Evolutionary conservation across 495 filamentous ascomycete genomes (phyloP).

Genomic region (Umbilicaria muhlenbergii): DNA sequence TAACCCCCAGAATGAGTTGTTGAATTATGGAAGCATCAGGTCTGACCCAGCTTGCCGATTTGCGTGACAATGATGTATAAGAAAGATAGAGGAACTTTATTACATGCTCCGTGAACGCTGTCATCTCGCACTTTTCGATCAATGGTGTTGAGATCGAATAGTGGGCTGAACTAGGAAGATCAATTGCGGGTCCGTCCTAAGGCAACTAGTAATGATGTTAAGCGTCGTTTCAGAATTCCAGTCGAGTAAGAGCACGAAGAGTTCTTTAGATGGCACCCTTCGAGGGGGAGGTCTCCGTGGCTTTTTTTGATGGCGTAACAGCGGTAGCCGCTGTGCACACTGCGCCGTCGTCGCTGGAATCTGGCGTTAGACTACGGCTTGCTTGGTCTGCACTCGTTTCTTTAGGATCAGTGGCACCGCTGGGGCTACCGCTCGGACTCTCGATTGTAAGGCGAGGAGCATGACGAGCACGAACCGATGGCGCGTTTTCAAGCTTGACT

Average conservation of each 20-base stretch:
- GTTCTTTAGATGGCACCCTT: constrained; percentile 52
- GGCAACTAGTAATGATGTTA: background rate
- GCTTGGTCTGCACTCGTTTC: no score
- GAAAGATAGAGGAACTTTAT: no score
- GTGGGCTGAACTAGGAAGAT: background rate
- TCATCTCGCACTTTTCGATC: no score
- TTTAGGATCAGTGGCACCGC: no score
- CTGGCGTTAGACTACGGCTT: constrained; percentile 19
- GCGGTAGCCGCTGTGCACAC: constrained; percentile 70
- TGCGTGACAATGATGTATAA: no score
- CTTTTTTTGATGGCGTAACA: constrained; percentile 77
- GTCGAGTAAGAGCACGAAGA: constrained; percentile 60
- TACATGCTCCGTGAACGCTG: no score
- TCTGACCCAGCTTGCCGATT: no score
- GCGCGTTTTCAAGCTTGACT: constrained; percentile 1
- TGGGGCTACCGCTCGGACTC: constrained; percentile 5
- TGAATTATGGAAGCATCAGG: no score
- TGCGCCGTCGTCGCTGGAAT: constrained; percentile 48
- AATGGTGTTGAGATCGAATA: no score
- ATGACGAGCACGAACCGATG: constrained; percentile 1
- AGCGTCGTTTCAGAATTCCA: constrained; percentile 43
- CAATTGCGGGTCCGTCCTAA: background rate
- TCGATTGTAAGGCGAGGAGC: constrained; percentile 9
- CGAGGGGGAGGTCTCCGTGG: constrained; percentile 73
- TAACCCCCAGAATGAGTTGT: no score